These are phyloP conservation scores for Phytophthora lateralis DNA, from an alignment of 352 stramenopile genomes.

Conservation along the genomic window DNA sequence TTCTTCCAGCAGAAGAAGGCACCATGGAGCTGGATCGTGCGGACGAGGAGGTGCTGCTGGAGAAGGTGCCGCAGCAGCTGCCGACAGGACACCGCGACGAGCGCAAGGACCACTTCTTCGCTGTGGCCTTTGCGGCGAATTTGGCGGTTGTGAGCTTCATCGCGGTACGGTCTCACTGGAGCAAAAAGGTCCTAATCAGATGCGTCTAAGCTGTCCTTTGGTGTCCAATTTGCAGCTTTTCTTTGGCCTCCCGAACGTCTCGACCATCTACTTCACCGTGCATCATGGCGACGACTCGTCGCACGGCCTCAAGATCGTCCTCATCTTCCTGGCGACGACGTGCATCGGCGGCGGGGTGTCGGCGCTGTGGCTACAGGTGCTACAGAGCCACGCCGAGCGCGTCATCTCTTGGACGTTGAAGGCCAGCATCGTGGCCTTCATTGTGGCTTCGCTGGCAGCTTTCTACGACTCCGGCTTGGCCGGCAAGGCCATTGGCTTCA, in stretches of 20 bases:
- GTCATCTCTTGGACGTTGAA: conserved; percentile 79
- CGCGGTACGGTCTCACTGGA: conserved; percentile 43
- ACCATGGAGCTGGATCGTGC: conserved; percentile 68
- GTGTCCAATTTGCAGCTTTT: conserved; percentile 49
- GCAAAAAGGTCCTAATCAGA: conserved; percentile 21
- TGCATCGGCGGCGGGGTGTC: conserved; percentile 71
- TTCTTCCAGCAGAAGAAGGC: conserved; percentile 25
- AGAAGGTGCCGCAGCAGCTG: conserved; percentile 51
- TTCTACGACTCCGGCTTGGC: conserved; percentile 77
- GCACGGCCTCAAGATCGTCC: conserved; percentile 76
- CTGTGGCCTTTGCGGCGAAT: conserved; percentile 67
- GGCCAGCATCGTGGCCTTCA: conserved; percentile 58
- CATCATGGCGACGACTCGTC: conserved; percentile 64
- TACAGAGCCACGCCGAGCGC: conserved; percentile 74
- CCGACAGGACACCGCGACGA: conserved; percentile 44
- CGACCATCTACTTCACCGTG: conserved; percentile 80
- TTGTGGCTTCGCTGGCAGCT: conserved; percentile 51
- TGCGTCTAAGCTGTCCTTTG: too few relatives aligned
- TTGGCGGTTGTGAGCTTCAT: conserved; percentile 56
- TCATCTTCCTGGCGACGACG: conserved; percentile 69
- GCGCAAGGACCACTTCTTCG: conserved; percentile 71
- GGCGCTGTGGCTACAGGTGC: conserved; percentile 71
- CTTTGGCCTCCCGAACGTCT: conserved; percentile 76
- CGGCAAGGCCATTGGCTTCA: conserved; percentile 81
- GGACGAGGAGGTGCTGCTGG: conserved; percentile 65